Evolutionary conservation across 2,329 filamentous ascomycete species (phyloP).

Genomic region (Talaromyces verruculosus): DNA sequence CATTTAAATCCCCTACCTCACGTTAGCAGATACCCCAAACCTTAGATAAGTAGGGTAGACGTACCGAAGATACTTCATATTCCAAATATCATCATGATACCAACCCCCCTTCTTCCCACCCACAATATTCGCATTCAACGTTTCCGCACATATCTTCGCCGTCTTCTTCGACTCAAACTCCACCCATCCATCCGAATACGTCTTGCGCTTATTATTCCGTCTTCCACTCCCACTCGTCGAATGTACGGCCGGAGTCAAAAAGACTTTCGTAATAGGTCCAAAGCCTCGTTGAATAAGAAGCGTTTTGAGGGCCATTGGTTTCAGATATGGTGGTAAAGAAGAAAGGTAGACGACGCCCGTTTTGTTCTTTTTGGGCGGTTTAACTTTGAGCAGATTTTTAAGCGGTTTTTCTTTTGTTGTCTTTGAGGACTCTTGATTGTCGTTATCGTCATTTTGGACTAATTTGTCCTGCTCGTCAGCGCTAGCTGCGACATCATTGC

Average conservation of each 20-base stretch:
- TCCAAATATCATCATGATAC: slow-evolving; percentile 50
- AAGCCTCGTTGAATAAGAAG: slow-evolving; percentile 45
- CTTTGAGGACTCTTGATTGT: slow-evolving; percentile 22
- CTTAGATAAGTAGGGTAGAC: neutral
- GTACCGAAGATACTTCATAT: slow-evolving; percentile 45
- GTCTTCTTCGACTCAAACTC: slow-evolving; percentile 48
- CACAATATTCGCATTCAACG: slow-evolving; percentile 46
- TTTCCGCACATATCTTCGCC: slow-evolving; percentile 48
- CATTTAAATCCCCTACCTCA: slow-evolving; percentile 39
- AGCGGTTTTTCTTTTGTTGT: slow-evolving; percentile 17
- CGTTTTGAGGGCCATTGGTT: slow-evolving; percentile 46
- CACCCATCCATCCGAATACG: slow-evolving; percentile 50
- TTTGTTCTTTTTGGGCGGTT: slow-evolving; percentile 31
- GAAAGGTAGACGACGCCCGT: slow-evolving; percentile 48
- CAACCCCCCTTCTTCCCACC: slow-evolving; percentile 47
- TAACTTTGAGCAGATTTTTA: slow-evolving; percentile 5
- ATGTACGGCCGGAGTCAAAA: slow-evolving; percentile 42
- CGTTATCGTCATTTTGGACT: slow-evolving; percentile 23
- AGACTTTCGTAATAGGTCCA: slow-evolving; percentile 45
- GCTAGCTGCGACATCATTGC: slow-evolving; percentile 25
- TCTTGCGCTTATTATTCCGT: slow-evolving; percentile 44
- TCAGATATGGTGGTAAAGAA: slow-evolving; percentile 50
- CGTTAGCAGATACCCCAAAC: neutral
- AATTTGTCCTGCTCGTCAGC: slow-evolving; percentile 19
- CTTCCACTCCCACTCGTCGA: slow-evolving; percentile 25